Evolutionary conservation across 2,329 filamentous ascomycete genomes (phyloP).

Genomic region (Calycina herbarum): DNA sequence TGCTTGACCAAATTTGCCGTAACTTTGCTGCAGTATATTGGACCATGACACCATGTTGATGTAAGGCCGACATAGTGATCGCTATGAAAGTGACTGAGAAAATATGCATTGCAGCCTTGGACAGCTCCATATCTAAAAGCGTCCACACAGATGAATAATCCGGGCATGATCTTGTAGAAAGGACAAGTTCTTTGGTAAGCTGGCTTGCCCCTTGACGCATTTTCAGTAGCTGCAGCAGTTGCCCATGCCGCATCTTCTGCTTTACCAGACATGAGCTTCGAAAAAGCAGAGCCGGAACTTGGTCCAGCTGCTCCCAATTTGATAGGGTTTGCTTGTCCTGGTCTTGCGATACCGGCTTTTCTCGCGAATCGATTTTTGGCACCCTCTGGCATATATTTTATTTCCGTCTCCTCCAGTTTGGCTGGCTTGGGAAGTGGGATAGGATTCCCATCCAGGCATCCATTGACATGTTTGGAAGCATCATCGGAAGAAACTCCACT

Average conservation of each 20-base stretch:
- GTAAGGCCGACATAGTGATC: slow-evolving; percentile 95
- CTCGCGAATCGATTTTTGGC: slow-evolving; percentile 56
- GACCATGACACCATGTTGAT: slow-evolving; percentile 85
- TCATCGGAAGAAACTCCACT: slow-evolving; percentile 62
- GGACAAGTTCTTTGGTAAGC: slow-evolving; percentile 90
- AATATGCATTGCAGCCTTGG: slow-evolving; percentile 89
- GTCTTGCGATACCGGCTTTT: slow-evolving; percentile 66
- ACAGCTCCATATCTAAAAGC: slow-evolving; percentile 95
- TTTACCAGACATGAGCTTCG: slow-evolving; percentile 88
- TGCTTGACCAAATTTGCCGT: slow-evolving; percentile 87
- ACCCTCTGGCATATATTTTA: slow-evolving; percentile 29
- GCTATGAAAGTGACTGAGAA: slow-evolving; percentile 96
- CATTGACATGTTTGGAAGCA: slow-evolving; percentile 83
- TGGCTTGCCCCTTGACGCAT: slow-evolving; percentile 76
- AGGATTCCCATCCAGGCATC: slow-evolving; percentile 82
- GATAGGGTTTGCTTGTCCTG: slow-evolving; percentile 81
- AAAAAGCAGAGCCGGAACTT: slow-evolving; percentile 72
- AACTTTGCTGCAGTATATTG: slow-evolving; percentile 93
- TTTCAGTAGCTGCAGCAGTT: slow-evolving; percentile 76
- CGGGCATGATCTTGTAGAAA: slow-evolving; percentile 97
- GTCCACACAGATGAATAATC: slow-evolving; percentile 90
- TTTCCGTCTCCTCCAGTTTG: slow-evolving; percentile 13
- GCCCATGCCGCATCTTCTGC: slow-evolving; percentile 91
- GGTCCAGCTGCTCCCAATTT: slow-evolving; percentile 47
- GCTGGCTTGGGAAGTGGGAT: slow-evolving; percentile 50